A percentile compares a stretch with the other conserved stretches of the same genome.
Evolutionary conservation across 2,329 filamentous ascomycete species (phyloP).

Genomic region (Fusarium penzigii): DNA sequence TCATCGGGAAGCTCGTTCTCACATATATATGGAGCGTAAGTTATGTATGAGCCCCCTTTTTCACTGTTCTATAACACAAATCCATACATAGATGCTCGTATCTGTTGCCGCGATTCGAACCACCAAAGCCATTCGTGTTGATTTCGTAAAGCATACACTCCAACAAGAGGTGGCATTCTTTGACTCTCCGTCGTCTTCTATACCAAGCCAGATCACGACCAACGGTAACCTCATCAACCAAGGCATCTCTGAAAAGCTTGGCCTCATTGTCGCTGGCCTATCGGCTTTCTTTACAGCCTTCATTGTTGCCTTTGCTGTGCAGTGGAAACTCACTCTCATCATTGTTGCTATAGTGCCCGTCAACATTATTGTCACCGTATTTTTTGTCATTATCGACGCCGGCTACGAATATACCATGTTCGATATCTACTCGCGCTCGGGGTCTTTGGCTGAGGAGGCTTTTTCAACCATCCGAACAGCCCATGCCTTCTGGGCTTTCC

Average conservation of each 20-base stretch:
- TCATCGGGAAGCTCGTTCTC: conserved; percentile 55
- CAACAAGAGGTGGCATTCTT: conserved; percentile 59
- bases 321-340: conserved; percentile 46
- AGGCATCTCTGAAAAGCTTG: conserved; percentile 48
- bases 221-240: conserved; percentile 48
- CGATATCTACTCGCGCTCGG: conserved; percentile 43
- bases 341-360: conserved; percentile 47
- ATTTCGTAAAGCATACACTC: conserved; percentile 40
- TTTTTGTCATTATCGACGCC: conserved; percentile 42
- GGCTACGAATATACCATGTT: conserved; percentile 46
- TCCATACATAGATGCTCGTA: conserved; percentile 35
- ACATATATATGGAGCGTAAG: conserved; percentile 56
- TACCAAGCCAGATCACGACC: conserved; percentile 48
- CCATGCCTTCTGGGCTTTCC: conserved; percentile 52
- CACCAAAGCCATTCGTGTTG: conserved; percentile 38
- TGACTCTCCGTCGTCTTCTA: conserved; percentile 47
- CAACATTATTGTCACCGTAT: conserved; percentile 41
- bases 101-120: conserved; percentile 41
- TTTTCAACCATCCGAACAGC: conserved; percentile 51
- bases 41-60: not conserved
- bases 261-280: conserved; percentile 41
- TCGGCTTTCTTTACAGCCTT: conserved; percentile 43
- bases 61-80: not conserved
- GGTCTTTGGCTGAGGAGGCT: conserved; percentile 49
- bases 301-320: conserved; percentile 41